These are phyloP conservation scores for Phytophthora meadii DNA, from an alignment of 352 stramenopile species.

Conservation along the genomic window DNA sequence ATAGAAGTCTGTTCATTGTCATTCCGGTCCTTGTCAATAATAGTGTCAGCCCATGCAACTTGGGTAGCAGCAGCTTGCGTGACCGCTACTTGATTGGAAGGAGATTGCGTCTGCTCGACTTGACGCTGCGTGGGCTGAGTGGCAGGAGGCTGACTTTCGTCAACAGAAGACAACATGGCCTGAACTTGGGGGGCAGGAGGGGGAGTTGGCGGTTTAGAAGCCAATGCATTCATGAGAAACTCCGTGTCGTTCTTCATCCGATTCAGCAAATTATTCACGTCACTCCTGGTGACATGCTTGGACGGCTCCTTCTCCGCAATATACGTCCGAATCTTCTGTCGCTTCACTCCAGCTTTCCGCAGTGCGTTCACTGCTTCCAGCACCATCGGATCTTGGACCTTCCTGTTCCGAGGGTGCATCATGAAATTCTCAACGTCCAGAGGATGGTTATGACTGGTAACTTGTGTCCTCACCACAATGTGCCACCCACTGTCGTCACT, in stretches of 20 bases:
- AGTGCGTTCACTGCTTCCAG: conserved; percentile 2
- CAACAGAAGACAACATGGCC: no score
- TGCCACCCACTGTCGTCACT: neutral
- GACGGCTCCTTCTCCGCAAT: neutral
- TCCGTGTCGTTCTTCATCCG: neutral
- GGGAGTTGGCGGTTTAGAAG: neutral
- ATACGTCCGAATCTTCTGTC: neutral
- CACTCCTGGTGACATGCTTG: neutral
- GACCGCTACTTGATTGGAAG: neutral
- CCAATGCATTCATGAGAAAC: neutral
- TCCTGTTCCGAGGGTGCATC: neutral
- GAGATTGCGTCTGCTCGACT: no score
- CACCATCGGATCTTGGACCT: neutral
- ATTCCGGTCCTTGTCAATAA: no score
- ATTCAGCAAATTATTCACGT: conserved; percentile 7
- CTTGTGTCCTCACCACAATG: neutral
- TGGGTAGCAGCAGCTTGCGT: neutral
- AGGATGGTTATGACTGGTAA: conserved; percentile 1
- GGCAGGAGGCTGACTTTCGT: no score
- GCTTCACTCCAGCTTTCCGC: conserved; percentile 3
- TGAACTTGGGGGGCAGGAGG: no score
- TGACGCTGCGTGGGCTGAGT: no score
- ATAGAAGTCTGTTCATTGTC: no score
- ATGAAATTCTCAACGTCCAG: neutral
- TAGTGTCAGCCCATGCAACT: no score